Evolutionary conservation across 129 eudicot species (phyloP).

Genomic region (Helichrysum umbraculigerum): DNA sequence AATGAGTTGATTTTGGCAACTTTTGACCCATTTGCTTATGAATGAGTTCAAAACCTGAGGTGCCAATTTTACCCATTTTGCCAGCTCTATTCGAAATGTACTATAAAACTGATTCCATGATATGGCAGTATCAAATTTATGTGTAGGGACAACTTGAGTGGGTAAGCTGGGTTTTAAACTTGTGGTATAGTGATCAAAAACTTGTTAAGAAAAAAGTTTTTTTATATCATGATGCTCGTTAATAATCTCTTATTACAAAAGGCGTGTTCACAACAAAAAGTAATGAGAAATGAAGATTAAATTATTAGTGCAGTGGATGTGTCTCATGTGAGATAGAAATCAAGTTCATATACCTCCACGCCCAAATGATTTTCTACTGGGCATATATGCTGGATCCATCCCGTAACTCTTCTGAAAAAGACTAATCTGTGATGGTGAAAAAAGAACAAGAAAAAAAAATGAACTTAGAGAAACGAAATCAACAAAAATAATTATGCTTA

Average conservation of each 20-base stretch:
- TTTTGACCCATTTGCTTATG: background rate
- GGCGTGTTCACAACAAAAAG: background rate
- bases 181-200: background rate
- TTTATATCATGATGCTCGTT: background rate
- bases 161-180: background rate
- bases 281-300: slow-evolving; percentile 4
- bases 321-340: slow-evolving; percentile 8
- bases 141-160: slow-evolving; percentile 1
- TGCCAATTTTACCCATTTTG: background rate
- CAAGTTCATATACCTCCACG: slow-evolving; percentile 71
- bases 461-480: slow-evolving; percentile 9
- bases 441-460: background rate
- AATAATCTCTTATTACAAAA: background rate
- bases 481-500: background rate
- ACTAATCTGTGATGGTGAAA: slow-evolving; percentile 48
- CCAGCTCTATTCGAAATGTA: background rate
- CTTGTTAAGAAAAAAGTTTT: background rate
- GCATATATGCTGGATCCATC: slow-evolving; percentile 95
- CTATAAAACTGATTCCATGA: slow-evolving; percentile 1
- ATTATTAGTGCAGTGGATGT: background rate
- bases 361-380: slow-evolving; percentile 90
- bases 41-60: background rate
- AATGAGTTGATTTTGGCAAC: background rate
- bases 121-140: background rate
- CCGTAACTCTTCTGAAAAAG: slow-evolving; percentile 96